Base-by-base conservation (phyloP, 768 basidiomycete genomes). In the Leucosporidium scottii region DNA sequence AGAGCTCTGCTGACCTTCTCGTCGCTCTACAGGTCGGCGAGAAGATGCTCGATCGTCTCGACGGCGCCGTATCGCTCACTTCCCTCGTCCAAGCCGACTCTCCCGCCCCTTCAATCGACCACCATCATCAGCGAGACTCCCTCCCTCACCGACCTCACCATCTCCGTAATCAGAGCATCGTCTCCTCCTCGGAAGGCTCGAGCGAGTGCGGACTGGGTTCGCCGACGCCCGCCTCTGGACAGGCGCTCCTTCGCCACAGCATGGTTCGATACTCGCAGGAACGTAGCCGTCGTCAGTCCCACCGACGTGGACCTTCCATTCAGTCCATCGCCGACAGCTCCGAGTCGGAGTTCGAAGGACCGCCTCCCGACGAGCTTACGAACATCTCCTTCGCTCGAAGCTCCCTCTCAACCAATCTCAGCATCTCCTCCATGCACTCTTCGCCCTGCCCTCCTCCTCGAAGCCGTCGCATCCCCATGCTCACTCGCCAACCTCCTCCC, bases 181-280 rank as follows among this genome's bases (percentile, higher is more conserved):
- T 66, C 31, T 70, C 68, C 15, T 44, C 39, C 15, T 44, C 39
- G 10, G 39, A 44, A 44, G 61, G 51, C 17, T 59, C 68, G 23
- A 47, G 27, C 20, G 65, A 67, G 36, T 58, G 61, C 47, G 53
- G 64, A 13, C n/a, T 61, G 36, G 55, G 47, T 13, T 66, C 65
- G 15, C 69, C 69, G 4, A 57, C 65, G 23, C 69, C 69, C 0
- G 31, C 39, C 28, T 62, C 59, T 18, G 12, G 20, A 6, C 23
- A 48, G 34, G 1, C 64, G 68, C 3, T 61, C 59, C 1, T 50
- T 1, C 62, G 69, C 1, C 59, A 56, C 21, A 66, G 65, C 25
- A 59, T 67, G 23, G 53, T 62, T 10, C 62, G 69, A 6, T 70
- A 70, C 65, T 70, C 69, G 47, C 69, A 70, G 31, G 69, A 70